These are phyloP conservation scores for Quaeritorhiza haematococci DNA, from an alignment of 371 early-diverging fungal species.

Conservation along the genomic window DNA sequence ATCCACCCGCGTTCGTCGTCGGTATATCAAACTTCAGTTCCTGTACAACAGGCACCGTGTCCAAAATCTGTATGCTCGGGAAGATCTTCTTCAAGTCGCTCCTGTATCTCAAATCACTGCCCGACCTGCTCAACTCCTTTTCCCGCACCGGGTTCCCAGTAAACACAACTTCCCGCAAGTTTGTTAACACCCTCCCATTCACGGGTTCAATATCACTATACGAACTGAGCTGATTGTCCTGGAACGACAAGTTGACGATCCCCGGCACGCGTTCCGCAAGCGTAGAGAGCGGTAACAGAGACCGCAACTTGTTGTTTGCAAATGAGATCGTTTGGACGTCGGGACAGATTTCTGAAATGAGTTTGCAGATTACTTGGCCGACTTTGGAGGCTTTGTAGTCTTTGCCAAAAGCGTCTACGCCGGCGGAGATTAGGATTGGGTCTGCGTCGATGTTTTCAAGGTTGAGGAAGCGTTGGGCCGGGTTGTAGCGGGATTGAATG, in stretches of 20 bases:
- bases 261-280: constrained; percentile 48
- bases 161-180: constrained; percentile 48
- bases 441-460: constrained; percentile 48
- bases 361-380: constrained; percentile 60
- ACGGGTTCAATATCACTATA: constrained; percentile 47
- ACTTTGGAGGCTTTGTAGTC: constrained; percentile 39
- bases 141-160: constrained; percentile 49
- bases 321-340: constrained; percentile 51
- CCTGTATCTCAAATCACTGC: constrained; percentile 37
- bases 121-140: constrained; percentile 40
- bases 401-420: constrained; percentile 39
- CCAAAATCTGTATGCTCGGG: constrained; percentile 49
- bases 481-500: constrained; percentile 44
- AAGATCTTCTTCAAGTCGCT: constrained; percentile 37
- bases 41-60: constrained; percentile 25
- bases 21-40: constrained; percentile 21
- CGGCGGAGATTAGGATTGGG: constrained; percentile 38
- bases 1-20: constrained; percentile 1
- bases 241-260: constrained; percentile 51
- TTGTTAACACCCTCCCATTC: constrained; percentile 41
- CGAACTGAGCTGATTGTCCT: constrained; percentile 45
- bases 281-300: constrained; percentile 48
- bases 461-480: constrained; percentile 39
- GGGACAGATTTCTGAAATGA: constrained; percentile 55
- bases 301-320: constrained; percentile 41